These are phyloP conservation scores for Heritiera littoralis DNA, from an alignment of 345 rosid genomes.

Conservation along the genomic window DNA sequence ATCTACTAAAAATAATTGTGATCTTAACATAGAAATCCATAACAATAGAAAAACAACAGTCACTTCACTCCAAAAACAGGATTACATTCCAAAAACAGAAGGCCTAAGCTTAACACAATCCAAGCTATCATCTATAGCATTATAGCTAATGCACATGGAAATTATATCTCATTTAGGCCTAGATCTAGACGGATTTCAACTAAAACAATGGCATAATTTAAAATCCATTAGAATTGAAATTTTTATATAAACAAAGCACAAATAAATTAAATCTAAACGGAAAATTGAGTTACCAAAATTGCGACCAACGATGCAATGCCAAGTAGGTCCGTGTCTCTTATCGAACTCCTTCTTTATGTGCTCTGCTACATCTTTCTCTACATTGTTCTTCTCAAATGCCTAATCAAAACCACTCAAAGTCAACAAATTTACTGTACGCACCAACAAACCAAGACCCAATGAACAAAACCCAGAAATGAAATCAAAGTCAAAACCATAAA, in stretches of 20 bases:
- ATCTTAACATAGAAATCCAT: not conserved
- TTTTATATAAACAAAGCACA: conserved; percentile 13
- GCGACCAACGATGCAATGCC: conserved; percentile 99
- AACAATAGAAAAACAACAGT: not conserved
- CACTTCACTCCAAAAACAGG: not conserved
- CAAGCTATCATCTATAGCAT: not conserved
- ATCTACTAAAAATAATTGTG: not conserved
- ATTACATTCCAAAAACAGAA: not conserved
- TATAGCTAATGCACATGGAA: not conserved
- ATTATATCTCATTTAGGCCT: not conserved
- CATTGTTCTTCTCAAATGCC: conserved; percentile 82
- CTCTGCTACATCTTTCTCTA: conserved; percentile 98
- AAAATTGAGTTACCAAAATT: conserved; percentile 72
- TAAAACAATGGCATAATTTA: not conserved
- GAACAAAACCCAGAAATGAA: not conserved
- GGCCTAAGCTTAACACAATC: not conserved
- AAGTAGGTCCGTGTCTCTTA: conserved; percentile 89
- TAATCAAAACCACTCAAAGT: conserved; percentile 26
- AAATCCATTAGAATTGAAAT: not conserved
- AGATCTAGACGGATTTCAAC: not conserved
- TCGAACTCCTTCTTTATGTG: conserved; percentile 96
- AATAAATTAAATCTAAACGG: conserved; percentile 5
- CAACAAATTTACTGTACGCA: not conserved
- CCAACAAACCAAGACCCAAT: not conserved
- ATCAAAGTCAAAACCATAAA: conserved; percentile 19